A percentile compares a stretch with the other conserved stretches of the same genome.
Conservation (phyloP, 352 stramenopile species). For the Pythium myriotylum region DNA sequence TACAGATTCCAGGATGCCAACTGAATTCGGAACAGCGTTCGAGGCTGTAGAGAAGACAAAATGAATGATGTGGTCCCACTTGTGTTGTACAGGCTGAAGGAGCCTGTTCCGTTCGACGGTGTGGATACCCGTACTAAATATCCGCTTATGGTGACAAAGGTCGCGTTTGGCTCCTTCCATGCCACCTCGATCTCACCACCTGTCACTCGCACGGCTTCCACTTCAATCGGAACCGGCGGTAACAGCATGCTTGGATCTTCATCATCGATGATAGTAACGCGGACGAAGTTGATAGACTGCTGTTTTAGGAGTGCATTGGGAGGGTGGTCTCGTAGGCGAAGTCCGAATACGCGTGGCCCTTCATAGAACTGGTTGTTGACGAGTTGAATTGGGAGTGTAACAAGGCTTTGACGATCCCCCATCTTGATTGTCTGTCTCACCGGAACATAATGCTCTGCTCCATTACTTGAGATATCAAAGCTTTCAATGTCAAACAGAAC, state of each 20-base stretch:
- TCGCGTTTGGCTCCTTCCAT: slow-evolving; percentile 25
- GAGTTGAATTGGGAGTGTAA: slow-evolving; percentile 43
- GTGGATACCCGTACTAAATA: slow-evolving; percentile 45
- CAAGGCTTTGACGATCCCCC: slow-evolving; percentile 36
- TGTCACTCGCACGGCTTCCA: slow-evolving; percentile 29
- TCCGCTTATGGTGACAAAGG: slow-evolving; percentile 3
- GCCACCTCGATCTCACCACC: slow-evolving; percentile 54
- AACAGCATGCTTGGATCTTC: slow-evolving; percentile 39
- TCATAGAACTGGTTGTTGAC: slow-evolving; percentile 50
- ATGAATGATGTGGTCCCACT: slow-evolving; percentile 29
- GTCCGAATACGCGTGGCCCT: slow-evolving; percentile 38
- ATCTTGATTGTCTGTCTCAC: slow-evolving; percentile 32
- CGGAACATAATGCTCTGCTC: slow-evolving; percentile 41
- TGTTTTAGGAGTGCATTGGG: background rate
- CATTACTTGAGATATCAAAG: slow-evolving; percentile 42
- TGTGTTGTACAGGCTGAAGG: slow-evolving; percentile 50
- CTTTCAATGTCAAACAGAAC: slow-evolving; percentile 48
- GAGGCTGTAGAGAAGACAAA: slow-evolving; percentile 37
- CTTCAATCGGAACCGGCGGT: slow-evolving; percentile 17
- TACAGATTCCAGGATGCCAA: slow-evolving; percentile 55
- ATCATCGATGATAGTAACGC: slow-evolving; percentile 49
- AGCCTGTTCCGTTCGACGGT: slow-evolving; percentile 8
- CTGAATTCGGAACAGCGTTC: slow-evolving; percentile 38
- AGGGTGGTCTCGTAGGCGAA: slow-evolving; percentile 34
- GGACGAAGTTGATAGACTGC: slow-evolving; percentile 29